These are phyloP conservation scores for Pugionium dolabratum DNA, from an alignment of 345 rosid genomes.

Conservation along the genomic window DNA sequence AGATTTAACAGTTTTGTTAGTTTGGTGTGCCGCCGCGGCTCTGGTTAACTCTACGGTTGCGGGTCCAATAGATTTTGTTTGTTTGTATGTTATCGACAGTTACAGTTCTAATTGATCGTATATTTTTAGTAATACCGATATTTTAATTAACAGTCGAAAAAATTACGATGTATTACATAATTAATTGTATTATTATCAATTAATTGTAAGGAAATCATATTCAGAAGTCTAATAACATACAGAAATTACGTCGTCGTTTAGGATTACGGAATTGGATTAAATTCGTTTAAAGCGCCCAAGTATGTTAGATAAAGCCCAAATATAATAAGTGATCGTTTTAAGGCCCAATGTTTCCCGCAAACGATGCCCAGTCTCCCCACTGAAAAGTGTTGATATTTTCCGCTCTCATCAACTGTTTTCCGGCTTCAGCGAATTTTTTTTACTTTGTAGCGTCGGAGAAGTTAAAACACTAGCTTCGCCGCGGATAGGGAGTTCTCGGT, in stretches of 20 bases:
- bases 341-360: constrained; percentile 17
- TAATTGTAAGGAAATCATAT: too few species aligned
- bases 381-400: background rate
- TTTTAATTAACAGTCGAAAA: too few species aligned
- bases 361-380: constrained; percentile 13
- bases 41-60: too few species aligned
- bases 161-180: too few species aligned
- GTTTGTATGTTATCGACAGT: too few species aligned
- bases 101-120: too few species aligned
- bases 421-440: constrained; percentile 34
- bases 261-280: background rate
- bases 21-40: too few species aligned
- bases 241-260: background rate
- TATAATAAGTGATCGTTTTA: background rate
- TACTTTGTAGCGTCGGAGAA: constrained; percentile 28
- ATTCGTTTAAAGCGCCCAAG: background rate
- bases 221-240: too few species aligned
- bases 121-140: too few species aligned
- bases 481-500: background rate
- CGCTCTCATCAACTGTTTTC: constrained; percentile 13
- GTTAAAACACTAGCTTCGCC: constrained; percentile 42
- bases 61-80: too few species aligned
- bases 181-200: too few species aligned
- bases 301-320: background rate
- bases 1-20: too few species aligned